A percentile compares a stretch with the other conserved stretches of the same genome.
phyloP scores from a whole-genome alignment of 371 early-diverging fungal genomes.

The Gilbertella persicaria region DNA sequence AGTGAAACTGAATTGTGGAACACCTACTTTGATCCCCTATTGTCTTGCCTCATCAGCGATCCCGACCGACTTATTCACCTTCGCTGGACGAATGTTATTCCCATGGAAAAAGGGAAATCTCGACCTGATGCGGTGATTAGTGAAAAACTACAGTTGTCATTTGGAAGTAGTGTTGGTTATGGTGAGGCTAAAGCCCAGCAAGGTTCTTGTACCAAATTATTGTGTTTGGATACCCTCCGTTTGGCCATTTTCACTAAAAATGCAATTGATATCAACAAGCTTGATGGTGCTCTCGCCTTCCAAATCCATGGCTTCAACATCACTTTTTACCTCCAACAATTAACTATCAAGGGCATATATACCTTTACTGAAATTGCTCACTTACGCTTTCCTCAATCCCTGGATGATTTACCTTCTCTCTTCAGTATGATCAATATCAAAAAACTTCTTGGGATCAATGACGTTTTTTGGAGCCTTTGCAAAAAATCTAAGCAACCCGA shows the following conservation, averaged over 20 bases:
- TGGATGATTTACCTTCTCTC: constrained; percentile 27
- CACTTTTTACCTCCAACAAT: constrained; percentile 23
- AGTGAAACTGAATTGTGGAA: constrained; percentile 39
- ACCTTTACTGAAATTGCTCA: constrained; percentile 31
- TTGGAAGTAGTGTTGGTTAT: constrained; percentile 16
- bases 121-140: constrained; percentile 31
- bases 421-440: constrained; percentile 23
- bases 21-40: constrained; percentile 34
- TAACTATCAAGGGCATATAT: constrained; percentile 26
- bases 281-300: constrained; percentile 29
- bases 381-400: constrained; percentile 27
- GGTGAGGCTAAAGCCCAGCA: constrained; percentile 15
- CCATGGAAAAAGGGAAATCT: constrained; percentile 25
- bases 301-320: constrained; percentile 30
- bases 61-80: constrained; percentile 26
- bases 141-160: constrained; percentile 23
- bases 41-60: constrained; percentile 29
- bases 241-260: constrained; percentile 28
- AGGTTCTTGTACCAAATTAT: constrained; percentile 10
- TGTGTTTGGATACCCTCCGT: constrained; percentile 13
- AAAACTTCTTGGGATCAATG: constrained; percentile 22
- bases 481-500: constrained; percentile 25
- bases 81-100: constrained; percentile 29
- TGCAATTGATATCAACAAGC: constrained; percentile 29
- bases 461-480: constrained; percentile 27